Base-by-base conservation (phyloP, 139 green algal genomes). In the Gonium pectorale region DNA sequence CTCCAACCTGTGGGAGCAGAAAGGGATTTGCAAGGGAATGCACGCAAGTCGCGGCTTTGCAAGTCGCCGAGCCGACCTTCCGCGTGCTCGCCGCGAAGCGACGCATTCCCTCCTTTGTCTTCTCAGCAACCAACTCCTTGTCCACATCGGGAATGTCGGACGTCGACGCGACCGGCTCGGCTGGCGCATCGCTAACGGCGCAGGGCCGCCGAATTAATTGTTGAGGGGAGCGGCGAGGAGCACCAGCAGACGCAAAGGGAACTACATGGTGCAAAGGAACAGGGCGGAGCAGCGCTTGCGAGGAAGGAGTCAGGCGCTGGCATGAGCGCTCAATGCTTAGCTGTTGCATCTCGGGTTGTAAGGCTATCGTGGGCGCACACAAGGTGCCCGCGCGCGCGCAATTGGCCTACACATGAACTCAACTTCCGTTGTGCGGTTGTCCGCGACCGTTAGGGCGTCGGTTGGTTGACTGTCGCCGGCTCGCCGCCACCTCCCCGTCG, bases 101-200 rank as follows among this genome's bases (percentile, higher is more conserved):
- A 27, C 46, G 64, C 75, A 82, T 82, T 46, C 75, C 75, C 3
- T 71, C 75, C 1, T 29, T 27, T 1, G 75, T 15, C 27, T 82
- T 82, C 59, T 82, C 75, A 29, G 40, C 40, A 38, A 82, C 59
- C 0, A 82, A 29, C 22, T 82, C 75, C 41, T 67, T 67, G 22
- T 67, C 51, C 35, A 80, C 35, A 29, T 80, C 72, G 24, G 72
- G 22, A 29, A 68, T 52, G 17, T 40, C 35, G 21, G 52, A 52
- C 22, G 72, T 68, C 27, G 72, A 68, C 9, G 72, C 21, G 11
- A 31, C 52, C 1, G 33, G 35, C 52, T 80, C 72, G 4, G 22
- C 54, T 27, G 49, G 1, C 26, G 52, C 26, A 21, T 54, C 37
- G 33, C 37, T 35, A 26, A 24, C 49, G 19, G 51, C 71, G 33